phyloP scores from a whole-genome alignment of 129 eudicot genomes.

The Escallonia rubra region DNA sequence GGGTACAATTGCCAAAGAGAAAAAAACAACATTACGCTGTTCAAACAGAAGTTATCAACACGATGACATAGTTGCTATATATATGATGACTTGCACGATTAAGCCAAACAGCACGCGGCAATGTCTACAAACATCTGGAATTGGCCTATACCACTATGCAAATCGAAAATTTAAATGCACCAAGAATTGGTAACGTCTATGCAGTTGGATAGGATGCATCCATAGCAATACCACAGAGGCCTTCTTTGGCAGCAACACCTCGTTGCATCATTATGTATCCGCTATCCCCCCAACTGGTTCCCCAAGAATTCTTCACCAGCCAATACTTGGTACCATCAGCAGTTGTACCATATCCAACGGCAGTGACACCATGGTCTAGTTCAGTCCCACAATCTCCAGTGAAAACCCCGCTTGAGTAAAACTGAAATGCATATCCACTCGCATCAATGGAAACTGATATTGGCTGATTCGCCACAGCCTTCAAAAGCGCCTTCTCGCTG shows the following conservation, averaged over 20 bases:
- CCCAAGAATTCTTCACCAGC: conserved; percentile 31
- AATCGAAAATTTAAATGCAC: too few species aligned
- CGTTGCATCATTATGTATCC: conserved; percentile 47
- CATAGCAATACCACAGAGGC: conserved; percentile 44
- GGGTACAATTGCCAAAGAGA: too few species aligned
- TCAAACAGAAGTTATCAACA: too few species aligned
- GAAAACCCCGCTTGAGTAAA: conserved; percentile 24
- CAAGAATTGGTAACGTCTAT: too few species aligned
- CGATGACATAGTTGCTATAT: too few species aligned
- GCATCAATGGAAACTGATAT: conserved; percentile 25
- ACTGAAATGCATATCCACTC: conserved; percentile 12
- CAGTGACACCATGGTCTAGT: conserved; percentile 27
- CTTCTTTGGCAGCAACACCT: conserved; percentile 30
- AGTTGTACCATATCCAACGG: conserved; percentile 21
- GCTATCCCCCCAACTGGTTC: conserved; percentile 40
- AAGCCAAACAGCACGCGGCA: too few species aligned
- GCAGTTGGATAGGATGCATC: conserved; percentile 30
- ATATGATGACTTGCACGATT: too few species aligned
- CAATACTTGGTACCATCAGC: conserved; percentile 20
- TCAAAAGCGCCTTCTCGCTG: too few species aligned
- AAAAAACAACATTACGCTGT: too few species aligned
- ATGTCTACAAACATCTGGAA: too few species aligned
- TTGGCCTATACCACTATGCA: too few species aligned
- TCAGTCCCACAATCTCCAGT: conserved; percentile 27
- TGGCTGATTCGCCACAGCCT: conserved; percentile 8